Base-by-base conservation (phyloP, 345 rosid species). In the Carallia pectinifolia region DNA sequence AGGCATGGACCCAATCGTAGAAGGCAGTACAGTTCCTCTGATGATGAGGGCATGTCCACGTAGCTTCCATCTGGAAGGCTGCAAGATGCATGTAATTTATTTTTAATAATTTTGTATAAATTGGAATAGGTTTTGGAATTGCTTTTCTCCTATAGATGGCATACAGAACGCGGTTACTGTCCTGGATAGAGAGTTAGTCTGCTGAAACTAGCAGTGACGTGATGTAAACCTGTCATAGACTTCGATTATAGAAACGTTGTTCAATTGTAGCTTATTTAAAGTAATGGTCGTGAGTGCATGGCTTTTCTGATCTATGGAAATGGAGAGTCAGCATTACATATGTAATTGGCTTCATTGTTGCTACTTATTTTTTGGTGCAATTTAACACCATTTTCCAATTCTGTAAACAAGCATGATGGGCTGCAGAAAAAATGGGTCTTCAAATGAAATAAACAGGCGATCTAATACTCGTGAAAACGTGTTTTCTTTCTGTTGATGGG, bases 31-130 rank as follows among this genome's bases (percentile, higher is more conserved):
- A 75, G 87, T 61, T 87, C 88, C 13, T 79, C 84, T 0, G 90
- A 89, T 18, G 97, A 92, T 17, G 96, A 85, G 58, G 83, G 78
- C 48, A 33, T 75, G 61, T 77, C 90, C 63, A 83, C 81, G 29
- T 73, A 63, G 30, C 66, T 52, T 27, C 29, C 16, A 52, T 53
- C 50, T 52, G 71, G 68, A 39, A 30, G 48, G 29, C 70, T 34
- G 79, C 59, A 55, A 61, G 67, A 61, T 78, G 75, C 66, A 31
- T 82, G 84, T 75, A 81, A 70, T 75, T 78, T 64, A 71, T 79
- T 67, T 66, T 27, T 69, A 67, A 67, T 48, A 30, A 44, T 78
- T 69, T 55, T 88, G 86, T 88, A 82, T 78, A 86, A 83, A 86
- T 79, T 73, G 78, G 75, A 80, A 68, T 60, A 74, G 77, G 74